Base-by-base conservation (phyloP, 257 asterid genomes). In the Solanum acaule region DNA sequence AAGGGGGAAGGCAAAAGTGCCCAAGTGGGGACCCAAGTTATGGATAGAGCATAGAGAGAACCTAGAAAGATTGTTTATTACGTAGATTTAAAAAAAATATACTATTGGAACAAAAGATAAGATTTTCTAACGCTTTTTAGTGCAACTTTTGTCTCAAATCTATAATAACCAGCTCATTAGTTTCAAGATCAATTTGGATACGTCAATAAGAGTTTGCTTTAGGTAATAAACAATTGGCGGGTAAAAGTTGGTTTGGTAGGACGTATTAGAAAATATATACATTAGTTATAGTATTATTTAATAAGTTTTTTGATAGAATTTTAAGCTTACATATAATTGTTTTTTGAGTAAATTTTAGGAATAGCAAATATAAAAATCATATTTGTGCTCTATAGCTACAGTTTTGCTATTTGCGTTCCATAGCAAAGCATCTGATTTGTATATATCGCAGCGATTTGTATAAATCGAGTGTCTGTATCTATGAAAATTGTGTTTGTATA, bases 51-150 rank as follows among this genome's bases (percentile, higher is more conserved):
- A 79, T 79, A 25, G n/a, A 77, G 61, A 77, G 61, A 77, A 77
- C 84, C 65, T 42, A 79, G 38, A 79, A 79, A 31, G 65, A 79
- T 44, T 14, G 8, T 40, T 78, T 52, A 87, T 90, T 85, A 83
- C 44, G 89, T 70, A 83, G 44, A 89, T 76, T 77, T 77, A 3
- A 38, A 40, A 40, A 85, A 75, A 56, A 49, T 8, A 15, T 86
- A 31, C 59, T 87, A 42, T n/a, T 38, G 37, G 86, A 87, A 88
- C 88, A 82, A 75, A 44, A 68, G 88, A 76, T 86, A 76, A 85
- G 84, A 70, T 85, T 52, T 65, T 35, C 73, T 87, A 10, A n/a
- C 84, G 42, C 65, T 79, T 59, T 59, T n/a, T 63, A 37, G n/a
- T 59, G 56, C 35, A 63, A 13, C 49, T 65, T 85, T 85, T 85